Base-by-base conservation (phyloP, 441 rosid genomes). In the Gossypium lobatum region DNA sequence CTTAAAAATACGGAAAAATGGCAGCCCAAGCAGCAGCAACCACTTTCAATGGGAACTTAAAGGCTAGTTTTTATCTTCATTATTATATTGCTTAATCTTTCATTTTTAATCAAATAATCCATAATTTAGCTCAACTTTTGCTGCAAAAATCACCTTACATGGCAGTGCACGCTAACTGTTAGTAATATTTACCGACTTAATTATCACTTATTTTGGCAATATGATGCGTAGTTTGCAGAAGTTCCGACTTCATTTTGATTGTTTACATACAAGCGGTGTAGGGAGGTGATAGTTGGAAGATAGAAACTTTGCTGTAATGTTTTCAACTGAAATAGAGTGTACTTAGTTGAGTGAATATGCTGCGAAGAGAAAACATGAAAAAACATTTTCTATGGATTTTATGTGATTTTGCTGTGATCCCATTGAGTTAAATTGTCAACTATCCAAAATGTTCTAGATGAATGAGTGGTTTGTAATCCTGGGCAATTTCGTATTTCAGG, bases 11-110 rank as follows among this genome's bases (percentile, higher is more conserved):
- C 9, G n/a, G 6, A 46, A 25, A 64, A 63, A 74, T 74, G 77
- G 65, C 72, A 37, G 70, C 72, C 17, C 77, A 74, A 42, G 77
- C 77, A 25, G 62, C 73, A 13, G 86, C 91, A 66, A 73, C 80
- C 42, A 66, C 92, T 18, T 87, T 90, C 83, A 87, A 64, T 72
- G 98, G 97, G 72, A 95, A 93, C 82, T 60, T 91, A 73, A 93
- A 93, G 95, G 98, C 79, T 39, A 54, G 73, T 34, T 34, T 52
- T 68, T 59, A 4, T 39, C 28, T 58, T 59, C 25, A 34, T 39
- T 11, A 60, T 42, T 17, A 42, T 23, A 1, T 28, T 0, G 1
- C 67, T 72, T 28, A 39, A 37, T 50, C 66, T 18, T 57, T 48
- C 20, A 13, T 72, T 46, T 14, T 6, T 2, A 60, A 61, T 2